Conservation (phyloP, 2,329 filamentous ascomycete genomes). For the Microdochium paspali region DNA sequence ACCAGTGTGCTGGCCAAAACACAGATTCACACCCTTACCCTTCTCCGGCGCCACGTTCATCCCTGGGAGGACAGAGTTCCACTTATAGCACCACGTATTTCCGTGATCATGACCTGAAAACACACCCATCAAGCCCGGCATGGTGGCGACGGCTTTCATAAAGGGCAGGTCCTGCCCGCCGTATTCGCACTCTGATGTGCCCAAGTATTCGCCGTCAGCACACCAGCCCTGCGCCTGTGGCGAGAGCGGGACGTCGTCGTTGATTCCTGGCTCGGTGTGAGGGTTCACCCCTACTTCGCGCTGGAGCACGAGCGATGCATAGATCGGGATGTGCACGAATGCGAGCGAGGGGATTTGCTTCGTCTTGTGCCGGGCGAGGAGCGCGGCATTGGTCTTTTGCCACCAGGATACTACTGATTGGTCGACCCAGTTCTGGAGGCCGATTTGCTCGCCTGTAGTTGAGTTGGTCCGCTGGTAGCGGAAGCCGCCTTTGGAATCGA, state of each 20-base stretch:
- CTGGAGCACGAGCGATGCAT: slow-evolving; percentile 30
- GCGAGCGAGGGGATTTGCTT: slow-evolving; percentile 32
- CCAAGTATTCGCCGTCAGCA: slow-evolving; percentile 24
- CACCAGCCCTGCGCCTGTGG: slow-evolving; percentile 36
- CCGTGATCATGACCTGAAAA: slow-evolving; percentile 62
- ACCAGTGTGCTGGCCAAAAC: slow-evolving; percentile 57
- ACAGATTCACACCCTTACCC: slow-evolving; percentile 29
- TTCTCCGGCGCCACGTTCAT: slow-evolving; percentile 16
- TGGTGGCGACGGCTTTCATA: slow-evolving; percentile 49
- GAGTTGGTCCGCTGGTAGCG: slow-evolving; percentile 30
- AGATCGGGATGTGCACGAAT: slow-evolving; percentile 39
- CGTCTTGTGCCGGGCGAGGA: slow-evolving; percentile 13
- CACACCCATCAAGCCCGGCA: slow-evolving; percentile 43
- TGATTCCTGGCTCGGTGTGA: slow-evolving; percentile 31
- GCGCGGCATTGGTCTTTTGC: slow-evolving; percentile 17
- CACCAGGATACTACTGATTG: slow-evolving; percentile 35
- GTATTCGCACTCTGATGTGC: slow-evolving; percentile 28
- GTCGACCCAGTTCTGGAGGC: slow-evolving; percentile 35
- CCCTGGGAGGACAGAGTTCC: slow-evolving; percentile 22
- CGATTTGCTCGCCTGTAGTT: slow-evolving; percentile 14
- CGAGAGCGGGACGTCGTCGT: slow-evolving; percentile 30
- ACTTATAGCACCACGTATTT: slow-evolving; percentile 47
- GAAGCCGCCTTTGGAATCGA: slow-evolving; percentile 54
- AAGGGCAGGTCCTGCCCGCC: slow-evolving; percentile 49
- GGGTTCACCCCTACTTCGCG: slow-evolving; percentile 23